phyloP scores from a whole-genome alignment of 352 stramenopile species.

The Phytopythium ostracodes region DNA sequence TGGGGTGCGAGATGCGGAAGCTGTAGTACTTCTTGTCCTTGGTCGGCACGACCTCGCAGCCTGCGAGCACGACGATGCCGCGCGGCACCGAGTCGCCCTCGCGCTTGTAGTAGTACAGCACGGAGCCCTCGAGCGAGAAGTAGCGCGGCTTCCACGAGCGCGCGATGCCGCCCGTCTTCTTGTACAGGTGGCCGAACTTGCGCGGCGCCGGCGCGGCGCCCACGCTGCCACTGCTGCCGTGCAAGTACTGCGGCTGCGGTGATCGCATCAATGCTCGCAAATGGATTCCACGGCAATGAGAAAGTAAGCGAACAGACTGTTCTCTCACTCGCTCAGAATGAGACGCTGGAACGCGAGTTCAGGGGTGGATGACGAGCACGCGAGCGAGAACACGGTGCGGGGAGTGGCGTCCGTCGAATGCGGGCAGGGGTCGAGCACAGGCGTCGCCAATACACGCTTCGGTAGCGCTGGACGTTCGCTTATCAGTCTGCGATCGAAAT shows the following conservation, averaged over 20 bases:
- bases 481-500: not conserved
- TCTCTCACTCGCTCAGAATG: not conserved
- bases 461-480: not conserved
- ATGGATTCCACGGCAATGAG: not conserved
- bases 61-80: constrained; percentile 63
- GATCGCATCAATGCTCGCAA: constrained; percentile 2
- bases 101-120: constrained; percentile 76
- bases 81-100: constrained; percentile 55
- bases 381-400: not conserved
- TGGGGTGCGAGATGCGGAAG: constrained; percentile 69
- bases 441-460: not conserved
- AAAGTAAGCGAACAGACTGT: not conserved
- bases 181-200: constrained; percentile 66
- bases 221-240: constrained; percentile 11
- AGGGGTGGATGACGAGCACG: not conserved
- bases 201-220: constrained; percentile 15
- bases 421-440: not conserved
- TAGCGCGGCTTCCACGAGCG: constrained; percentile 60
- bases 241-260: constrained; percentile 9
- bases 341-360: not conserved
- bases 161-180: constrained; percentile 45
- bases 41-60: constrained; percentile 44
- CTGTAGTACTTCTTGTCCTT: constrained; percentile 70
- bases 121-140: constrained; percentile 58
- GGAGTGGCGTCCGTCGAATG: not conserved